Evolutionary conservation across 108 stramenopile species (phyloP).

Genomic region (Epithemia pelagica): DNA sequence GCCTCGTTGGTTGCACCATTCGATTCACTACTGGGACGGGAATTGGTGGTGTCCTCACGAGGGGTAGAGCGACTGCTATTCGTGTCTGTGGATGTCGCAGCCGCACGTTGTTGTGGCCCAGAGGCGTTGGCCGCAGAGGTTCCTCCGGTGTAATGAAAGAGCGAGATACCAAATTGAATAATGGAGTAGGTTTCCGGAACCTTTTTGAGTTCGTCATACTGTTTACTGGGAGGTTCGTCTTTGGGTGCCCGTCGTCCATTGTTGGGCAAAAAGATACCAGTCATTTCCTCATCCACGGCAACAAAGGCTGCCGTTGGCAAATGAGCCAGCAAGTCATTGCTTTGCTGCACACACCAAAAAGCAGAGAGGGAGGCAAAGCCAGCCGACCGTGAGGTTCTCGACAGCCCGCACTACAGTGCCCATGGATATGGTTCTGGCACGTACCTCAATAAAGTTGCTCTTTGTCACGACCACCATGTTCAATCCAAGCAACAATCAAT

Average conservation of each 20-base stretch:
- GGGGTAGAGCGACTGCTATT: no score
- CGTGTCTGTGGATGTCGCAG: not conserved
- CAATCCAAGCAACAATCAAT: not conserved
- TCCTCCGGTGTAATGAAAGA: slow-evolving; percentile 44
- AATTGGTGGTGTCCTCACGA: not conserved
- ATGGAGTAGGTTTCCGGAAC: slow-evolving; percentile 68
- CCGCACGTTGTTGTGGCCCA: not conserved
- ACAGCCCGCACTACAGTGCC: not conserved
- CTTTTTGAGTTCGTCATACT: slow-evolving; percentile 41
- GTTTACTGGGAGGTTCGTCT: slow-evolving; percentile 44
- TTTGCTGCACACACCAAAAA: slow-evolving; percentile 33
- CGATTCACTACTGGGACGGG: not conserved
- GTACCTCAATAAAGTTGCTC: slow-evolving; percentile 49
- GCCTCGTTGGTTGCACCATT: slow-evolving; percentile 5
- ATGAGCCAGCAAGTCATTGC: slow-evolving; percentile 57
- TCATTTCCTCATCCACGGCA: slow-evolving; percentile 82
- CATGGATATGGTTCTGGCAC: not conserved
- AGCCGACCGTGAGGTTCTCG: not conserved
- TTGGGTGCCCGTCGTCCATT: slow-evolving; percentile 30
- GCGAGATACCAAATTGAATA: slow-evolving; percentile 64
- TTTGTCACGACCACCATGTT: slow-evolving; percentile 59
- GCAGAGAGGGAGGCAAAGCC: not conserved
- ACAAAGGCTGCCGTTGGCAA: slow-evolving; percentile 63
- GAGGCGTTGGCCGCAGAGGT: not conserved
- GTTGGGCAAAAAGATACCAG: slow-evolving; percentile 53